Evolutionary conservation across 805 yeast genomes (phyloP).

Genomic region (Maudiozyma saulgeensis): DNA sequence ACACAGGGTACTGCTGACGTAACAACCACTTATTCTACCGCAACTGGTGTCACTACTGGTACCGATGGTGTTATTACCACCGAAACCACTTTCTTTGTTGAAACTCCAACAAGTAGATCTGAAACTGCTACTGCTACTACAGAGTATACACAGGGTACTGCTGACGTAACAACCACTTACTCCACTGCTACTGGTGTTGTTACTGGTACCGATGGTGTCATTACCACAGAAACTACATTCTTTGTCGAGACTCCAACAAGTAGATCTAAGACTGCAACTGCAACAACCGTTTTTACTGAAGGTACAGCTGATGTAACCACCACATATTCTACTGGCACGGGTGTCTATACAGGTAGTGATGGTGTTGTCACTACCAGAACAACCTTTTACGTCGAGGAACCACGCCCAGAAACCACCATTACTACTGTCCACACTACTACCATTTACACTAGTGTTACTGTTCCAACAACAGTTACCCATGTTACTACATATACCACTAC

Average conservation of each 20-base stretch:
- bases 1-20: neutral
- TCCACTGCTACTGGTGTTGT: neutral
- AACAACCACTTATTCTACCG: neutral
- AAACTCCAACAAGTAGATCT: neutral
- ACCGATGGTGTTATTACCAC: neutral
- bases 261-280: slow-evolving; percentile 16
- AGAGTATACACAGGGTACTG: neutral
- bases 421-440: no score
- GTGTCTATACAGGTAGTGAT: neutral
- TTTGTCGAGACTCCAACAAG: slow-evolving; percentile 7
- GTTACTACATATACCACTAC: neutral
- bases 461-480: neutral
- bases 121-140: neutral
- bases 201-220: slow-evolving; percentile 2
- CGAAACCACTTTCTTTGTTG: neutral
- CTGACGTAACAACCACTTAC: neutral
- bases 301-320: neutral
- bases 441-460: neutral
- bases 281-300: neutral
- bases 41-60: neutral
- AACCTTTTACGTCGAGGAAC: neutral
- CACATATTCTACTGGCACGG: neutral
- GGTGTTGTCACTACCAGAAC: neutral
- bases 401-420: no score
- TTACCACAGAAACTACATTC: slow-evolving; percentile 8